These are phyloP conservation scores for Aegilops longissima DNA, from an alignment of 176 grass and related monocot genomes.

Conservation along the genomic window DNA sequence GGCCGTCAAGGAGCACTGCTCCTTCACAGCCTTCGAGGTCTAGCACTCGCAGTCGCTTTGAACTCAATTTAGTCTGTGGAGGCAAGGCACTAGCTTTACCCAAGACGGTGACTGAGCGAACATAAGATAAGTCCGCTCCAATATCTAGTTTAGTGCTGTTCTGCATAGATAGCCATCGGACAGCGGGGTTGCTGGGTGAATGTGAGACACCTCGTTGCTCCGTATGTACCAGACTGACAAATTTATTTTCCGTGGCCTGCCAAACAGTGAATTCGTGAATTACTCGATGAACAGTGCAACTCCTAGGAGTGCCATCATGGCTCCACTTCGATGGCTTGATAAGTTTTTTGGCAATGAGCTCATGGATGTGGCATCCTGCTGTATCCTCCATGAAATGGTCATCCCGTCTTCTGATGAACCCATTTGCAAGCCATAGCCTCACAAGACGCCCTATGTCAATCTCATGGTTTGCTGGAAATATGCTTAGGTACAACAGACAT, in stretches of 20 bases:
- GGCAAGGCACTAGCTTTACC: not conserved
- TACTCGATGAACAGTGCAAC: slow-evolving; percentile 31
- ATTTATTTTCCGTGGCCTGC: slow-evolving; percentile 38
- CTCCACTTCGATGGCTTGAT: not conserved
- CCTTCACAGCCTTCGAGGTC: slow-evolving; percentile 29
- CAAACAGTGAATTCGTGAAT: slow-evolving; percentile 43
- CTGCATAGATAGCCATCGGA: slow-evolving; percentile 35
- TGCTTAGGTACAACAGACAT: slow-evolving; percentile 29
- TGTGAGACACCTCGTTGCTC: not conserved
- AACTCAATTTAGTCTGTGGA: not conserved
- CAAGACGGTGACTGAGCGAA: slow-evolving; percentile 29
- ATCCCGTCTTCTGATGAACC: not conserved
- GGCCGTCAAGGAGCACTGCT: not conserved
- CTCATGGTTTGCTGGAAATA: slow-evolving; percentile 27
- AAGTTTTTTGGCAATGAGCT: slow-evolving; percentile 34
- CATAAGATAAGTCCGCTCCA: not conserved
- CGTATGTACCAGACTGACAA: slow-evolving; percentile 19
- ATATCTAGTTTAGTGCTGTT: not conserved
- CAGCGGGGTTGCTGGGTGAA: not conserved
- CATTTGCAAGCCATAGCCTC: slow-evolving; percentile 42
- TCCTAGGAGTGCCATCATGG: not conserved
- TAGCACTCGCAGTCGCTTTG: slow-evolving; percentile 17
- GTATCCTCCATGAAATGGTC: not conserved
- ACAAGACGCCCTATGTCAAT: slow-evolving; percentile 16
- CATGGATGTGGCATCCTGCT: slow-evolving; percentile 12